phyloP scores from a whole-genome alignment of 495 filamentous ascomycete genomes.

The Annulohypoxylon maeteangense region DNA sequence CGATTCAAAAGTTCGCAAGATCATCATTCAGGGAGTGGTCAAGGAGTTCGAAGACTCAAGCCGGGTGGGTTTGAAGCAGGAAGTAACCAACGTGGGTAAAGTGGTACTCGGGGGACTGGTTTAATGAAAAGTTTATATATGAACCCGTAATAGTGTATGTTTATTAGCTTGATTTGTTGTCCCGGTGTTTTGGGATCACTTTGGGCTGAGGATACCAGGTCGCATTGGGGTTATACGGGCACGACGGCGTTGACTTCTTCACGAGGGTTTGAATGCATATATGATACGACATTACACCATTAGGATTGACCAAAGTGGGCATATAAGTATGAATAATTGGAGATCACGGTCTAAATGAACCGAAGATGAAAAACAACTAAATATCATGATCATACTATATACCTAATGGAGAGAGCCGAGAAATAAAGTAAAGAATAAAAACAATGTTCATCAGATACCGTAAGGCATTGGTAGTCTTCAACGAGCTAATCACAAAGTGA shows the following conservation, averaged over 20 bases:
- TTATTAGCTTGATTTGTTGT: slow-evolving; percentile 20
- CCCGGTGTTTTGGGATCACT: slow-evolving; percentile 35
- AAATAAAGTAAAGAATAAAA: background rate
- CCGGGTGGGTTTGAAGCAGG: slow-evolving; percentile 75
- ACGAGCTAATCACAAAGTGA: slow-evolving; percentile 63
- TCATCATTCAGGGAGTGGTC: slow-evolving; percentile 83
- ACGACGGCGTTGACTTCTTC: slow-evolving; percentile 33
- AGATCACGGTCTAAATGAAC: background rate
- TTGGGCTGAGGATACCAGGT: slow-evolving; percentile 37
- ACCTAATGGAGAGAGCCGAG: background rate
- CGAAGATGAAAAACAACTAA: slow-evolving; percentile 47
- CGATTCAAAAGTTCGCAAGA: slow-evolving; percentile 83
- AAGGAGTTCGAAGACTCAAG: slow-evolving; percentile 94
- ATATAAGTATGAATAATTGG: slow-evolving; percentile 25
- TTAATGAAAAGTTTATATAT: slow-evolving; percentile 56
- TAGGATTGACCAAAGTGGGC: background rate
- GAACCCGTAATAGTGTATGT: slow-evolving; percentile 9
- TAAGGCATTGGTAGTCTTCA: slow-evolving; percentile 80
- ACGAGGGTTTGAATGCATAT: slow-evolving; percentile 26
- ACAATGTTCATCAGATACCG: slow-evolving; percentile 88
- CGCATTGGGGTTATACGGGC: slow-evolving; percentile 28
- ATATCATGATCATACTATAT: slow-evolving; percentile 59
- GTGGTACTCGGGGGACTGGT: slow-evolving; percentile 91
- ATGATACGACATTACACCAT: slow-evolving; percentile 13
- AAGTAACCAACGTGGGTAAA: slow-evolving; percentile 84